Conservation (phyloP, 352 stramenopile genomes). For the Plasmopara muralis region DNA sequence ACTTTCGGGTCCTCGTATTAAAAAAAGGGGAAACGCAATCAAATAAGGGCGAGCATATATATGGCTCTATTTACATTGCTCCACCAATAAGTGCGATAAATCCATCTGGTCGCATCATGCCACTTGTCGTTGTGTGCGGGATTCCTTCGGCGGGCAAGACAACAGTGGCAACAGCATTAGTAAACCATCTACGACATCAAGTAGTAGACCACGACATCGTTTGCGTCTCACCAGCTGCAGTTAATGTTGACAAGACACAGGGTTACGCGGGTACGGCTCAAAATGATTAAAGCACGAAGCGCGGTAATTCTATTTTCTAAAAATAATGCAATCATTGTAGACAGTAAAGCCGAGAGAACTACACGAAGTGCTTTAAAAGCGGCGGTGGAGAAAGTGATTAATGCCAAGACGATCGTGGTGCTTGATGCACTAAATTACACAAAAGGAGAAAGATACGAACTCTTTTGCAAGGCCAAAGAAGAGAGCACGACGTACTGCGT, state of each 20-base stretch:
- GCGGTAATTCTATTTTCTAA: no score
- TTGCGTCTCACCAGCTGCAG: constrained; percentile 47
- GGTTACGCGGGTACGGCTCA: constrained; percentile 48
- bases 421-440: constrained; percentile 94
- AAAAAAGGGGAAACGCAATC: no score
- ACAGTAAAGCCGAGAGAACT: constrained; percentile 59
- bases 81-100: constrained; percentile 12
- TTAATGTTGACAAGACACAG: constrained; percentile 51
- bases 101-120: constrained; percentile 30
- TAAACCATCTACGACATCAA: constrained; percentile 35
- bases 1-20: no score
- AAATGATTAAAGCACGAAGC: no score
- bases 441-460: constrained; percentile 93
- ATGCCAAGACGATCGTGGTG: constrained; percentile 75
- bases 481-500: constrained; percentile 89
- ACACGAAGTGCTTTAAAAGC: constrained; percentile 59
- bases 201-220: constrained; percentile 37
- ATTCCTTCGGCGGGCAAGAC: constrained; percentile 68
- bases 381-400: constrained; percentile 57
- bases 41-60: no score
- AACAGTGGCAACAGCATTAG: constrained; percentile 41
- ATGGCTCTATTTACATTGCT: no score
- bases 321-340: constrained; percentile 18
- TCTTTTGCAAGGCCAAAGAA: constrained; percentile 91
- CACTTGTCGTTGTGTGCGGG: constrained; percentile 68